Percentiles rank a stretch among this genome's conserved stretches.
Conservation (phyloP, 305 asterid species). For the Fraxinus floribunda region DNA sequence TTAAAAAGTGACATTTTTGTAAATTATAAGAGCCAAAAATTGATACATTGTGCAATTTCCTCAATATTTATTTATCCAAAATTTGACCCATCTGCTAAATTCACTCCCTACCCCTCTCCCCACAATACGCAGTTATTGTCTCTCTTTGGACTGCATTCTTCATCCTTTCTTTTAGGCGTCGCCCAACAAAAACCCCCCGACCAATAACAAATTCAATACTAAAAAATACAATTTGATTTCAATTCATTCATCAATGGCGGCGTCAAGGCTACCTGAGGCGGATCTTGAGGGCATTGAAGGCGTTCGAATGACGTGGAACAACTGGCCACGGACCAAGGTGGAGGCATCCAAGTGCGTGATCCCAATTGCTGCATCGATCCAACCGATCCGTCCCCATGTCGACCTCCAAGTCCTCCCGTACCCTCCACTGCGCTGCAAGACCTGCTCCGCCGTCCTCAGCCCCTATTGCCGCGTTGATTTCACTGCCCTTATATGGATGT, state of each 20-base stretch:
- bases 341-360: conserved; percentile 94
- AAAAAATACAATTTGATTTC: background rate
- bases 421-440: conserved; percentile 76
- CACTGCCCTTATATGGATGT: conserved; percentile 89
- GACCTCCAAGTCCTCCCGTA: conserved; percentile 71
- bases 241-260: conserved; percentile 30
- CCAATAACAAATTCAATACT: background rate
- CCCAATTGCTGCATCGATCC: conserved; percentile 91
- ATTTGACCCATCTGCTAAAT: background rate
- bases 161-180: background rate
- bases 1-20: too few species aligned
- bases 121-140: background rate
- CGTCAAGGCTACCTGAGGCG: conserved; percentile 80
- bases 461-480: conserved; percentile 85
- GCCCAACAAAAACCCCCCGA: background rate
- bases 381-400: conserved; percentile 88
- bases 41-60: too few species aligned
- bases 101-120: background rate
- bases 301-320: conserved; percentile 86
- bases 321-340: conserved; percentile 91
- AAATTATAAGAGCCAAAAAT: too few species aligned
- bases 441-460: conserved; percentile 78
- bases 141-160: background rate
- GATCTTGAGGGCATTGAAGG: conserved; percentile 95
- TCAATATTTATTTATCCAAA: background rate